Percentiles rank a stretch among this genome's conserved stretches.
phyloP scores from a whole-genome alignment of 148 eudicot species.

The Linanthus parryae region DNA sequence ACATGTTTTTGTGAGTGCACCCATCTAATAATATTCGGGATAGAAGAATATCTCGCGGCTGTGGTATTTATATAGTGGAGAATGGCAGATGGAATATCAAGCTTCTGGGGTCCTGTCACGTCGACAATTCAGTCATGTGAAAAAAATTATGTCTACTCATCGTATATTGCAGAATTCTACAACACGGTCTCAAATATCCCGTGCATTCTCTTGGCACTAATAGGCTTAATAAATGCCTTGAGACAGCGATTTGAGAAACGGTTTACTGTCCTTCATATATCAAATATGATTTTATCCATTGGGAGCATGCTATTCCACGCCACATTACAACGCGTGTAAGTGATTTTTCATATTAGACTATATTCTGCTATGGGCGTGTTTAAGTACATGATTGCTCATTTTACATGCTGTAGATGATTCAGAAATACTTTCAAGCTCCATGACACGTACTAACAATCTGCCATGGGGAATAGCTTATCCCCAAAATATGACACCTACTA shows the following conservation, averaged over 20 bases:
- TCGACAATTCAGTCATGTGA: constrained; percentile 82
- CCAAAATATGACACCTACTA: no score
- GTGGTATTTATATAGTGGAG: not conserved
- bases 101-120: constrained; percentile 96
- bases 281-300: constrained; percentile 76
- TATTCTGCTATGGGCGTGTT: no score
- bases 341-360: no score
- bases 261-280: constrained; percentile 74
- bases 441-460: no score
- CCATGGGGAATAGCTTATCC: no score
- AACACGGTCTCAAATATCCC: constrained; percentile 75
- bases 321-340: constrained; percentile 74
- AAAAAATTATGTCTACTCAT: constrained; percentile 65
- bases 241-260: constrained; percentile 82
- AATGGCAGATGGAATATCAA: constrained; percentile 64
- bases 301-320: constrained; percentile 88
- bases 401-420: no score
- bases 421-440: no score
- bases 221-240: constrained; percentile 68
- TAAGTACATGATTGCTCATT: no score
- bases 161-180: constrained; percentile 79
- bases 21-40: no score
- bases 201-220: constrained; percentile 63
- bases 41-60: no score
- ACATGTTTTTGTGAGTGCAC: no score